phyloP scores from a whole-genome alignment of 225 moss, liverwort and hornwort genomes.

The Neckera pumila region DNA sequence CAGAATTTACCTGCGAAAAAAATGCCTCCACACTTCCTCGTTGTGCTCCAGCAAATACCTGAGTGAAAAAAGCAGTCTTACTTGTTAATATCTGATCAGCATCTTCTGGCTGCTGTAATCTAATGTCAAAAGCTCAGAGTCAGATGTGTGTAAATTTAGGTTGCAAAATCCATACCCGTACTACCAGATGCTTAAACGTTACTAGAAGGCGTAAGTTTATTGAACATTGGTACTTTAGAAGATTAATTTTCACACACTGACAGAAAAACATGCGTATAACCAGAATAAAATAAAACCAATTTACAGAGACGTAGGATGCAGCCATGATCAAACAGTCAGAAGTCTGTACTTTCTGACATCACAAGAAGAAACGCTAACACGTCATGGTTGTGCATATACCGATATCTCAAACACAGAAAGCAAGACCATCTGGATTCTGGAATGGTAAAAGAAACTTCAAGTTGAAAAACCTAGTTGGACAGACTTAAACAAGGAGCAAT shows the following conservation, averaged over 20 bases:
- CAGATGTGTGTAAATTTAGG: not conserved
- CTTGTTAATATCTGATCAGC: not conserved
- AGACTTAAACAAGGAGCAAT: constrained; percentile 1
- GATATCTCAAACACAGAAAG: not conserved
- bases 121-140: not conserved
- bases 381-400: not conserved
- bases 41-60: constrained; percentile 90
- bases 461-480: not conserved
- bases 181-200: not conserved
- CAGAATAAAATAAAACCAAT: not conserved
- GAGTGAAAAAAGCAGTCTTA: not conserved
- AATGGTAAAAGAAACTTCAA: not conserved
- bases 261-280: not conserved
- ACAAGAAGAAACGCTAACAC: not conserved
- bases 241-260: not conserved
- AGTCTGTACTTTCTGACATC: not conserved
- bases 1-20: constrained; percentile 67
- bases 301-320: not conserved
- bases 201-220: not conserved
- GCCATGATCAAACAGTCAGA: not conserved
- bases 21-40: constrained; percentile 91
- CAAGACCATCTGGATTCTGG: not conserved
- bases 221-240: not conserved
- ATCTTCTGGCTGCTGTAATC: not conserved
- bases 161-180: not conserved